Conservation (phyloP, 139 green algal genomes). For the Chlamydomonas asymmetrica region DNA sequence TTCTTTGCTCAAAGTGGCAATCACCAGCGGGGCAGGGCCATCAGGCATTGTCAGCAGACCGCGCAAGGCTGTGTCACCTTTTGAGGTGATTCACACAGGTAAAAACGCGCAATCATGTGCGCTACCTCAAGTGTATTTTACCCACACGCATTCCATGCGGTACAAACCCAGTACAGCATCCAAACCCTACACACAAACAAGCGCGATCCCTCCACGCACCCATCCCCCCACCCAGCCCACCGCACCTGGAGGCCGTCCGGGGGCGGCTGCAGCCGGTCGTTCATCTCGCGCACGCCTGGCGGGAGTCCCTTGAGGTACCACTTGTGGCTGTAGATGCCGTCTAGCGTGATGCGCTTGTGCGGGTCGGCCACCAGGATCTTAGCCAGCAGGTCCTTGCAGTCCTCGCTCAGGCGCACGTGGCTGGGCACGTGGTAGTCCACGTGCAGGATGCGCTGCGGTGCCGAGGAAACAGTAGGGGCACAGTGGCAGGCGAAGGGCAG, state of each 20-base stretch:
- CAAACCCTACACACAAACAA: not conserved
- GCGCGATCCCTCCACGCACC: not conserved
- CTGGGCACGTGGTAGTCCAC: slow-evolving; percentile 80
- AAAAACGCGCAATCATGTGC: too few species aligned
- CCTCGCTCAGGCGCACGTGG: slow-evolving; percentile 58
- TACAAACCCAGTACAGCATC: not conserved
- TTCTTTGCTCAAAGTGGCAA: too few species aligned
- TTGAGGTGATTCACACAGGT: too few species aligned
- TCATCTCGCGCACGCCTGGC: slow-evolving; percentile 38
- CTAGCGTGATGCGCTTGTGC: slow-evolving; percentile 79
- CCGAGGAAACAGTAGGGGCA: not conserved
- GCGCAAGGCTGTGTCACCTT: too few species aligned
- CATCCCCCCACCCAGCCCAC: not conserved
- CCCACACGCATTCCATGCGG: too few species aligned
- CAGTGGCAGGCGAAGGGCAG: too few species aligned
- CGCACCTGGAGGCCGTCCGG: slow-evolving; percentile 45
- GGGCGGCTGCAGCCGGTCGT: slow-evolving; percentile 35
- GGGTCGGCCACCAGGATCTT: slow-evolving; percentile 77
- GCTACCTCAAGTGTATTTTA: too few species aligned
- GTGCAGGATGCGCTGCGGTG: slow-evolving; percentile 76
- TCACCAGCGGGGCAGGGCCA: too few species aligned
- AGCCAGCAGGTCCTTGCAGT: slow-evolving; percentile 73
- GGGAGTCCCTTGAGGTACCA: slow-evolving; percentile 89
- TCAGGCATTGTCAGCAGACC: too few species aligned
- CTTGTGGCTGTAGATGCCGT: slow-evolving; percentile 47